Base-by-base conservation (phyloP, 306 rosid species). In the Castanea crenata region DNA sequence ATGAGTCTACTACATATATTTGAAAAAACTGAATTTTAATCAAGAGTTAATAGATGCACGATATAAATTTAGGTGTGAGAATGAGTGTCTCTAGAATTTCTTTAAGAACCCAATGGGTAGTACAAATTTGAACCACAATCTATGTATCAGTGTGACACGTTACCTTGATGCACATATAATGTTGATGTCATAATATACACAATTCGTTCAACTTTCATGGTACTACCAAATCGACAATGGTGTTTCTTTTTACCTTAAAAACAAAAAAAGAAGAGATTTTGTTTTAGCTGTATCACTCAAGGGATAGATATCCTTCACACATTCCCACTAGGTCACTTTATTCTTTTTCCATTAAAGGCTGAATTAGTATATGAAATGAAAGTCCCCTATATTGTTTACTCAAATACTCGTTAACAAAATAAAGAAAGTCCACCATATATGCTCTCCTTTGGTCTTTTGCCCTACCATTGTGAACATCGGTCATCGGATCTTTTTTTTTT, bases 161-260 rank as follows among this genome's bases (percentile, higher is more conserved):
- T 80, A 73, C 20, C 67, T 41, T 71, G 5, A 7, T 79, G 87
- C 94, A 85, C 92, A 87, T 87, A 92, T 74, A 78, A 74, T 85
- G 88, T 85, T 85, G 78, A 80, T 62, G 79, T 86, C 89, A 79
- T 55, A 38, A 63, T 62, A 32, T 79, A 74, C 69, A 73, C 71
- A 58, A 32, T 77, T 55, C 61, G 25, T 20, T 14, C 18, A 55
- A 5, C 15, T 35, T 68, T 3, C 15, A 8, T 18, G 20, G 32
- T 14, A 31, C 29, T n/a, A 59, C 13, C 27, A 31, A 2, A 56
- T 54, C 55, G 38, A 49, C 18, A 21, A 3, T 13, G 29, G 25
- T 20, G 23, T 18, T 65, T 49, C 1, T 49, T 49, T 49, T 46
- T 49, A 3, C 54, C 16, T 13, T 49, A 11, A 11, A 49, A 4